Evolutionary conservation across 2,329 filamentous ascomycete genomes (phyloP).

Genomic region (Penicillium sp.): DNA sequence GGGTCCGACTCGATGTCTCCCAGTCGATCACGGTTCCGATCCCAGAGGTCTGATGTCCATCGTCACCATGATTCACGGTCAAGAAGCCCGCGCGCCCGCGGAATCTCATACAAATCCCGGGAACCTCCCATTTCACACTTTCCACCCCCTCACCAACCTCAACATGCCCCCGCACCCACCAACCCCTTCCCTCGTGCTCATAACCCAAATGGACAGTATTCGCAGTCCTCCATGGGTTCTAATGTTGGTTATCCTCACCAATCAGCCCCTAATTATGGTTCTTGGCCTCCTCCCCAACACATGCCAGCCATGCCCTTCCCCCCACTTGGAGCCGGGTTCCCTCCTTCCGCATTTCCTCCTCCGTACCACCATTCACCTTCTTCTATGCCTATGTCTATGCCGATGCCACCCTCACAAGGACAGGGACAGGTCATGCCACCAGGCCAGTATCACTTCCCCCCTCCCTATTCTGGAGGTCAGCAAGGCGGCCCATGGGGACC

Average conservation of each 20-base stretch:
- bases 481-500: conserved; percentile 24
- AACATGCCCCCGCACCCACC: conserved; percentile 22
- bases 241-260: conserved; percentile 27
- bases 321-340: conserved; percentile 17
- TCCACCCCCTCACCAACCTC: conserved; percentile 23
- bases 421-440: conserved; percentile 33
- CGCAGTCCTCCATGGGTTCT: conserved; percentile 8
- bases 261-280: conserved; percentile 35
- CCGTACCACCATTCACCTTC: conserved; percentile 27
- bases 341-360: conserved; percentile 27
- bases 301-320: conserved; percentile 25
- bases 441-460: conserved; percentile 35
- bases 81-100: conserved; percentile 28
- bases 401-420: conserved; percentile 16
- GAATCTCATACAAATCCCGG: conserved; percentile 36
- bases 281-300: conserved; percentile 37
- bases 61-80: conserved; percentile 29
- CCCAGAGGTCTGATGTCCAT: conserved; percentile 17
- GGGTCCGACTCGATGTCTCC: conserved; percentile 31
- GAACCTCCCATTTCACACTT: conserved; percentile 24
- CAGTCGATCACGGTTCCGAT: conserved; percentile 31
- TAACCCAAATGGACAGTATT: conserved; percentile 13
- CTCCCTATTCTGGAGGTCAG: conserved; percentile 29
- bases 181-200: conserved; percentile 8
- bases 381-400: conserved; percentile 11